Evolutionary conservation across 441 rosid genomes (phyloP), one percentile per base, ranked within the genome.

Genomic region (Corymbia calophylla): DNA sequence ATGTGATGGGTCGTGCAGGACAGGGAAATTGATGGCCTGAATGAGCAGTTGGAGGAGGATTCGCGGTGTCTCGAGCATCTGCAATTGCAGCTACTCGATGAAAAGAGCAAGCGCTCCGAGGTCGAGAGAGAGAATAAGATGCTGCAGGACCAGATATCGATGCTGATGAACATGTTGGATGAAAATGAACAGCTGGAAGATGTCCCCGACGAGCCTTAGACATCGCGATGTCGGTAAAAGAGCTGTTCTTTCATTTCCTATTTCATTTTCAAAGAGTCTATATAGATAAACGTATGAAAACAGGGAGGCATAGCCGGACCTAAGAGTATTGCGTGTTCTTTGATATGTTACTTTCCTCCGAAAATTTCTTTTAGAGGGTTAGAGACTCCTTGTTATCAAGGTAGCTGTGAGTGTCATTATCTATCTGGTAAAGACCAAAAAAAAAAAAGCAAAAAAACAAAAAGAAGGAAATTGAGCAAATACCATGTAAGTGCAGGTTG

Each of bases 1-100:
- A 77, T 23, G n/a, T 39, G 44, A 39, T 39, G 44, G 44, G 44
- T 39, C 53, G 90, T 88, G 92, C 94, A 98, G 99, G 99, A 98
- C 92, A 93, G 96, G 85, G 99, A 98, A 89, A 98, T 98, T 9
- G 93, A 94, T 89, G 99, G 99, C 48, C 92, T 98, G 62, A 98
- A 97, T 89, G 99, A 98, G 92, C 99, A 97, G 93, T 93, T 98
- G 88, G 99, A 98, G 88, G 99, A 95, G 91, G 99, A 98, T 89
- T 88, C 97, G 0, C 94, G 95, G 86, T 95, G 98, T 92, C 90
- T 97, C 27, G 98, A 98, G 90, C 99, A 97, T 90, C 93, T 98
- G 88, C 99, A 98, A 88, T 91, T 98, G 87, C 99, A 97, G 91
- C 96, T 98, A 84, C 91, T 97, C 80, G 90, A 97, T 70, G 99